Evolutionary conservation across 1,284 basidiomycete species (phyloP).

Genomic region (Anthracocystis walkeri): DNA sequence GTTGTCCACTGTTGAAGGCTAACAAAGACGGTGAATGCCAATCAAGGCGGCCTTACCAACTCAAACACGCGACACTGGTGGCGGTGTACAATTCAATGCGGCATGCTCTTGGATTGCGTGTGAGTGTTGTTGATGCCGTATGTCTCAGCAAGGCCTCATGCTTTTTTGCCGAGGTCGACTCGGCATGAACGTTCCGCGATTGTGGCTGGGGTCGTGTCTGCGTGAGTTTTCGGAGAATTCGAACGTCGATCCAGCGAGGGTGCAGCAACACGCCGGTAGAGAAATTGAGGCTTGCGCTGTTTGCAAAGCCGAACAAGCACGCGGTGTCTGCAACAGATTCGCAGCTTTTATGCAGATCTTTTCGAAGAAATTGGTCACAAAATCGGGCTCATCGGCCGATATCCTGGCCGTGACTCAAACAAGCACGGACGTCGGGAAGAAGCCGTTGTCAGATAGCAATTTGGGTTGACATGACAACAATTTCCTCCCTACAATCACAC

Average conservation of each 20-base stretch:
- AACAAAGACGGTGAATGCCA: too few relatives aligned
- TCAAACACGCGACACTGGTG: too few relatives aligned
- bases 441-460: not conserved
- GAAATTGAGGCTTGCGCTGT: too few relatives aligned
- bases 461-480: not conserved
- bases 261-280: too few relatives aligned
- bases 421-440: constrained; percentile 1
- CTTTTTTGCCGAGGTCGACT: constrained; percentile 1
- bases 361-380: not conserved
- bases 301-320: constrained; percentile 5
- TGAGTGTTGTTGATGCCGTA: not conserved
- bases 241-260: not conserved
- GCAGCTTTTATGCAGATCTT: constrained; percentile 1
- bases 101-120: not conserved
- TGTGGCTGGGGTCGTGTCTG: not conserved
- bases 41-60: not conserved
- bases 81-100: too few relatives aligned
- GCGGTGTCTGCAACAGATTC: not conserved
- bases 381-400: constrained; percentile 3
- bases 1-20: too few relatives aligned
- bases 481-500: not conserved
- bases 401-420: not conserved
- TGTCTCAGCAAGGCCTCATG: not conserved
- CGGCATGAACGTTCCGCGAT: not conserved
- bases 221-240: not conserved